Base-by-base conservation (phyloP, 2,329 filamentous ascomycete species). In the Aspergillus quadrilineatus region DNA sequence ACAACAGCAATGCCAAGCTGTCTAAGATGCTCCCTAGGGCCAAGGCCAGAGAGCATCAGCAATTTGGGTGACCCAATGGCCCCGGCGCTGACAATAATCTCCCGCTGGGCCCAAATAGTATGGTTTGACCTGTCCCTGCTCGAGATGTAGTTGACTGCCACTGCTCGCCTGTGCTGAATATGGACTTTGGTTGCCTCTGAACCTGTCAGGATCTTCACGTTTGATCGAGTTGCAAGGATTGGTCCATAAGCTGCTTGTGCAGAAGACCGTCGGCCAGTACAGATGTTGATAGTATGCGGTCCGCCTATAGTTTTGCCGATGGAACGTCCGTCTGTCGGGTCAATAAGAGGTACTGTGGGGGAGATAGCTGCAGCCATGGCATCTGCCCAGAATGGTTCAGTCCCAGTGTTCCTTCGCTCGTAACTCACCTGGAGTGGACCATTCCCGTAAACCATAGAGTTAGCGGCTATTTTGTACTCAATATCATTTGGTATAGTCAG, bases 21-120 rank as follows among this genome's bases (percentile, higher is more conserved):
- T 5, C 29, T 10, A 1, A 57, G 50, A n/a, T 42, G 44, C 9
- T 45, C 14, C 5, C 12, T 7, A 6, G 17, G 34, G 1, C 55
- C 50, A 2, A 57, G 41, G 1, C 50, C 44, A 3, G 50, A 57
- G 14, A 53, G 43, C 32, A 53, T 50, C 3, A 57, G 44, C 3
- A 57, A 12, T 9, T 53, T 53, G 1, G 55, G 55, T 0, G 49
- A 26, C 4, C 46, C 41, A 14, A 53, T 15, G 4, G 44, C 43
- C 2, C 55, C 55, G 1, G 50, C 44, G 1, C 34, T 28, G 30
- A 57, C 30, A 5, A 53, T 49, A 2, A 56, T 49, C 29, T 56
- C 54, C 22, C 17, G 34, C 3, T 12, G 44, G 5, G 54, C 54
- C 26, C n/a, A 46, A 9, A 46, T 4, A 5, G 50, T 32, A 48